Base-by-base conservation (phyloP, 305 asterid genomes). In the Rubia balearica region DNA sequence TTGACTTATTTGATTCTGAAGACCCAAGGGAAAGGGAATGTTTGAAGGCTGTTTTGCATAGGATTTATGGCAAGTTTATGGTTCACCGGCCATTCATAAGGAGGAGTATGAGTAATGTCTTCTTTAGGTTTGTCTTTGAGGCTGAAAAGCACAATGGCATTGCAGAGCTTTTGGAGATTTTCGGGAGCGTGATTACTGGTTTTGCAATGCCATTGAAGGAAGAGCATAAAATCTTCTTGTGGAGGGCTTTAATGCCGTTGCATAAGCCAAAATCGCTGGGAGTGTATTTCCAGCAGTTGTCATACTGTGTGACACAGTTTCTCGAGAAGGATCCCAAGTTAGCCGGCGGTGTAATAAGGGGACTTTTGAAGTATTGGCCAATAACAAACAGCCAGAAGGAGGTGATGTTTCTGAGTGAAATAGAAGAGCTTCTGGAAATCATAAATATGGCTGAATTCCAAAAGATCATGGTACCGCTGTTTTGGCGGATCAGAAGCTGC, bases 11-110 rank as follows among this genome's bases (percentile, higher is more conserved):
- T 80, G 92, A 89, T 74, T 86, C 97, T 0, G 95, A 89, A 78
- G 97, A 90, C 85, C 97, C 96, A 27, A 79, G 97, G 72, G 96
- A 90, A 82, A 76, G 96, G 85, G 96, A 91, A 65, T 86, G 91
- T 68, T 72, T 89, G 77, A 91, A 89, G 76, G 89, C 91, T 14
- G 85, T 86, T 75, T 82, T 91, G 77, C 97, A 91, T 71, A 85
- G 93, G 79, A 83, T 91, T 67, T 91, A 91, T 65, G 96, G 97
- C 71, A 91, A 89, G 72, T 90, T 90, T 75, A 89, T 85, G 87
- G 88, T 86, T 55, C 96, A 91, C 67, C 68, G 96, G 46, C 89
- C 97, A 1, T 89, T 82, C 75, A 84, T 91, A 56, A 88, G 97
- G 81, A 91, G 86, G 80, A 65, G 84, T 24, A 76, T 91, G 27